Conservation (phyloP, 2,329 filamentous ascomycete genomes). For the Colletotrichum spaethianum region DNA sequence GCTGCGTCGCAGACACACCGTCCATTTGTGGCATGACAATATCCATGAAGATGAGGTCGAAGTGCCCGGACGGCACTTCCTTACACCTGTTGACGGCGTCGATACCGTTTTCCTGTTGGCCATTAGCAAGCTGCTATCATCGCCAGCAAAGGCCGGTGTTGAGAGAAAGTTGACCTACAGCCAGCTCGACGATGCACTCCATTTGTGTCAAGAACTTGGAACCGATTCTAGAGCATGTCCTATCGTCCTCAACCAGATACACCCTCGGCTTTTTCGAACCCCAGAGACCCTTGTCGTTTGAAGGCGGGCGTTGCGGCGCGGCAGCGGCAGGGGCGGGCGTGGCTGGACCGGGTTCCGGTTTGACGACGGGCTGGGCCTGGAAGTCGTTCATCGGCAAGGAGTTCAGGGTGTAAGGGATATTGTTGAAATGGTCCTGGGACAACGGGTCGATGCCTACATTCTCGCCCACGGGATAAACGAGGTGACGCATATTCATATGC, state of each 20-base stretch:
- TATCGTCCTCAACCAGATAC: slow-evolving; percentile 88
- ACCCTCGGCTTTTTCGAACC: slow-evolving; percentile 80
- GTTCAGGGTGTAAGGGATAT: slow-evolving; percentile 84
- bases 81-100: slow-evolving; percentile 91
- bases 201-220: slow-evolving; percentile 77
- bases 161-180: slow-evolving; percentile 62
- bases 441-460: slow-evolving; percentile 95
- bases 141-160: not conserved
- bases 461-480: slow-evolving; percentile 92
- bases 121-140: slow-evolving; percentile 3
- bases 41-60: slow-evolving; percentile 86
- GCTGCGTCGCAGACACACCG: slow-evolving; percentile 92
- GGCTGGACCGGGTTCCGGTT: slow-evolving; percentile 37
- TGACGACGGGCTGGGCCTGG: slow-evolving; percentile 48
- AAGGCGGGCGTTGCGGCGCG: slow-evolving; percentile 48
- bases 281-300: slow-evolving; percentile 65
- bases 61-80: slow-evolving; percentile 61
- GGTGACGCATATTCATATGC: slow-evolving; percentile 70
- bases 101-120: slow-evolving; percentile 75
- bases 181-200: slow-evolving; percentile 77
- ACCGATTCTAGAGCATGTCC: slow-evolving; percentile 77
- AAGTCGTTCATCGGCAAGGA: slow-evolving; percentile 69
- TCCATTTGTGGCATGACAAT: slow-evolving; percentile 98
- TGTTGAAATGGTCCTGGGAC: slow-evolving; percentile 93
- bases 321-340: slow-evolving; percentile 40